A percentile compares a stretch with the other conserved stretches of the same genome.
Evolutionary conservation across 2,329 filamentous ascomycete species (phyloP).

Genomic region (Bipolaris bicolor): DNA sequence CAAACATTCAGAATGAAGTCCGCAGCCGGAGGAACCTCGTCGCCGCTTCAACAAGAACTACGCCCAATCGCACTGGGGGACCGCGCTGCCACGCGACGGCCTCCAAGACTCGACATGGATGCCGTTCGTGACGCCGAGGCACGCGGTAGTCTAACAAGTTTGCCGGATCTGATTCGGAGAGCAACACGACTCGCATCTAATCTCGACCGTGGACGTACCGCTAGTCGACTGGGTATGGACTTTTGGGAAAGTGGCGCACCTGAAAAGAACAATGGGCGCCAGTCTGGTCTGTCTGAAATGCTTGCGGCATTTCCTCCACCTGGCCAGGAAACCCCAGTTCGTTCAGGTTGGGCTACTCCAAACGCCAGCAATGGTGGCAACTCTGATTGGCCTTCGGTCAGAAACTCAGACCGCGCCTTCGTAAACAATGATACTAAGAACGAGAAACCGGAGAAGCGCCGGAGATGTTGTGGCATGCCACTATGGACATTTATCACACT

Average conservation of each 20-base stretch:
- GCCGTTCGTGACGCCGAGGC: slow-evolving; percentile 81
- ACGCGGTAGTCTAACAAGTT: slow-evolving; percentile 86
- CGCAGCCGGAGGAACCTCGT: slow-evolving; percentile 27
- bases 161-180: slow-evolving; percentile 87
- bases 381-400: slow-evolving; percentile 40
- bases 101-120: slow-evolving; percentile 80
- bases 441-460: slow-evolving; percentile 50
- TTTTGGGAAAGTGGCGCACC: slow-evolving; percentile 52
- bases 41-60: slow-evolving; percentile 33
- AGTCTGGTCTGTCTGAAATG: slow-evolving; percentile 66
- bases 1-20: slow-evolving; percentile 26
- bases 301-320: slow-evolving; percentile 70
- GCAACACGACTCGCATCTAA: slow-evolving; percentile 87
- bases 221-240: slow-evolving; percentile 62
- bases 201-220: slow-evolving; percentile 79
- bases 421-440: slow-evolving; percentile 17
- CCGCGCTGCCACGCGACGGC: slow-evolving; percentile 55
- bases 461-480: slow-evolving; percentile 83
- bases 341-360: slow-evolving; percentile 37
- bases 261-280: slow-evolving; percentile 44
- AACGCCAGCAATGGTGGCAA: slow-evolving; percentile 34
- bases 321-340: slow-evolving; percentile 53
- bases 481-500: slow-evolving; percentile 76
- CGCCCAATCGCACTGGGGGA: slow-evolving; percentile 47
- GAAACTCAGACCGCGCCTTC: slow-evolving; percentile 5